These are phyloP conservation scores for Colletotrichum scovillei DNA, from an alignment of 2,329 filamentous ascomycete species.

Conservation along the genomic window DNA sequence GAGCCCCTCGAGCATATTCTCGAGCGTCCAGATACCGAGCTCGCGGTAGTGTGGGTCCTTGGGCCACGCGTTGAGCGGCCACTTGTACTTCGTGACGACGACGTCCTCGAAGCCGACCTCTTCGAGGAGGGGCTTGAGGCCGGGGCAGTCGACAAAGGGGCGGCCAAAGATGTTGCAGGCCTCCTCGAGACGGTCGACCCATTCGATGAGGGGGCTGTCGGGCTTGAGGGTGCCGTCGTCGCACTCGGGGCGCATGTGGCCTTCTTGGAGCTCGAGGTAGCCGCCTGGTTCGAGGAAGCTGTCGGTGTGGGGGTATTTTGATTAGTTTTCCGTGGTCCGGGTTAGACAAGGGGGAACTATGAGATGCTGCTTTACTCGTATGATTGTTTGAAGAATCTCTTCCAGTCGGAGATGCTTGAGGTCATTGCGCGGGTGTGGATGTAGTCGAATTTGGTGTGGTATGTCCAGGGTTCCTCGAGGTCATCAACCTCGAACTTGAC, in stretches of 20 bases:
- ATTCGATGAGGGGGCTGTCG: conserved; percentile 38
- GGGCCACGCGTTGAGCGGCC: conserved; percentile 50
- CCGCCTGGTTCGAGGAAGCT: conserved; percentile 35
- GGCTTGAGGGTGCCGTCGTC: conserved; percentile 37
- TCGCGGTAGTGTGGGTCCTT: conserved; percentile 46
- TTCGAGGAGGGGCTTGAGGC: conserved; percentile 21
- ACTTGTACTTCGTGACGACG: conserved; percentile 42
- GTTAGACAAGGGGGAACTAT: too few relatives aligned
- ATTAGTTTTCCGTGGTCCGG: too few relatives aligned
- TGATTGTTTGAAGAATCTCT: conserved; percentile 25
- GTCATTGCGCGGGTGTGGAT: conserved; percentile 48
- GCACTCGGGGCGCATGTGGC: conserved; percentile 22
- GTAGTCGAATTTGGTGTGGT: conserved; percentile 43
- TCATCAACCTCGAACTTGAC: conserved; percentile 45
- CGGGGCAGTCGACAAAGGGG: conserved; percentile 8
- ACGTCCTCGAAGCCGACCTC: conserved; percentile 48
- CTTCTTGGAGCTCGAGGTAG: conserved; percentile 41
- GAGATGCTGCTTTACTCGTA: too few relatives aligned
- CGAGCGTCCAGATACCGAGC: conserved; percentile 42
- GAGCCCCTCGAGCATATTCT: background rate
- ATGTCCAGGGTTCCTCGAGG: conserved; percentile 40
- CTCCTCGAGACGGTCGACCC: conserved; percentile 43
- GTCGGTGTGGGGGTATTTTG: too few relatives aligned
- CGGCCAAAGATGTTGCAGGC: conserved; percentile 44
- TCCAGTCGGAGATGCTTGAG: conserved; percentile 42